These are phyloP conservation scores for Ambrosia trifida DNA, from an alignment of 129 eudicot genomes.

Conservation along the genomic window DNA sequence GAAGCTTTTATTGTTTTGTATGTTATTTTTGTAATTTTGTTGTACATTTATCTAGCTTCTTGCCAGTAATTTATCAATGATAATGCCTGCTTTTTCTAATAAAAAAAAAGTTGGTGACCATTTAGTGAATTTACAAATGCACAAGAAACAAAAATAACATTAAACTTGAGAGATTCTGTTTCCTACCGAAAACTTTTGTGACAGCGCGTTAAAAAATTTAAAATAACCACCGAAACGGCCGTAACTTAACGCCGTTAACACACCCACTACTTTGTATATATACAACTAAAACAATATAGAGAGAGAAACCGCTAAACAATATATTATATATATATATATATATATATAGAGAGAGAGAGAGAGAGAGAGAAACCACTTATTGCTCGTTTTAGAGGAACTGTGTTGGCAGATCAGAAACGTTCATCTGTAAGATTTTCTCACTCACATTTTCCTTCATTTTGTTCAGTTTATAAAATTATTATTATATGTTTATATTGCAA, in stretches of 20 bases:
- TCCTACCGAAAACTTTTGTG: background rate
- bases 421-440: constrained; percentile 33
- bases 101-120: constrained; percentile 26
- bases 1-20: no score
- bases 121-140: constrained; percentile 1
- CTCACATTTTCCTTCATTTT: constrained; percentile 15
- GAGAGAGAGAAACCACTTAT: constrained; percentile 31
- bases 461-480: background rate
- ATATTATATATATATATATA: no score
- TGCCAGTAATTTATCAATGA: no score
- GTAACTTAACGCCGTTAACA: constrained; percentile 29
- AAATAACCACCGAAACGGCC: constrained; percentile 34
- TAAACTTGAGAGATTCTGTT: background rate
- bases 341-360: constrained; percentile 32
- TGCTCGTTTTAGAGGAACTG: constrained; percentile 29
- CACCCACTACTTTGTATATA: constrained; percentile 28
- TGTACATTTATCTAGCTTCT: no score
- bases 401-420: constrained; percentile 25
- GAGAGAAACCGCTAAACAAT: constrained; percentile 35
- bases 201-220: constrained; percentile 39
- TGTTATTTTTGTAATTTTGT: no score
- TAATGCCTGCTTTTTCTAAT: no score
- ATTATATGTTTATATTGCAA: background rate
- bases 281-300: constrained; percentile 22
- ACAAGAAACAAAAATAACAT: background rate